Evolutionary conservation across 2,329 filamentous ascomycete genomes (phyloP).

Genomic region (Epichloe sp.): DNA sequence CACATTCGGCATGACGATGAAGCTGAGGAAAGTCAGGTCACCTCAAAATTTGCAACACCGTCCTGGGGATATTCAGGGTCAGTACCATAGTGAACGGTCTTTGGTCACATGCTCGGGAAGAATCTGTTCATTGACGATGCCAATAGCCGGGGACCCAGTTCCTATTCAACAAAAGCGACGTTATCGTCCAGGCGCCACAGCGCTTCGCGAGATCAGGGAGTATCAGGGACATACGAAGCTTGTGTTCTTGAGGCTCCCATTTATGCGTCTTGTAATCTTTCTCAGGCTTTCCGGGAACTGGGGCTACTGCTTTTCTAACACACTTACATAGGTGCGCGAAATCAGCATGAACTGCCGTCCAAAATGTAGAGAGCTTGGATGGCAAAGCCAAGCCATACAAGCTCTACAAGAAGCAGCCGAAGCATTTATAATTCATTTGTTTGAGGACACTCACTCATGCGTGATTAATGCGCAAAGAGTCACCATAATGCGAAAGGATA

Average conservation of each 20-base stretch:
- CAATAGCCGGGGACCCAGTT: slow-evolving; percentile 57
- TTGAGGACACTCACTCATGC: slow-evolving; percentile 73
- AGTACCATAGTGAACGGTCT: not conserved
- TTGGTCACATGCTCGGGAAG: too few species aligned
- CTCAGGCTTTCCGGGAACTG: not conserved
- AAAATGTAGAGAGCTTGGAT: slow-evolving; percentile 60
- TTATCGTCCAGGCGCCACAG: slow-evolving; percentile 69
- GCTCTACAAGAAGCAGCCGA: slow-evolving; percentile 93
- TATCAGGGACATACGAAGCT: slow-evolving; percentile 88
- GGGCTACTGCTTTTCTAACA: too few species aligned
- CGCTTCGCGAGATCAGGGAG: slow-evolving; percentile 79
- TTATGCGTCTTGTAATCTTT: slow-evolving; percentile 54
- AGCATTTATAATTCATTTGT: slow-evolving; percentile 90
- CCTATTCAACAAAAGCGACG: slow-evolving; percentile 48
- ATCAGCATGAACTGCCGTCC: slow-evolving; percentile 55
- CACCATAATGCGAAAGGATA: slow-evolving; percentile 97
- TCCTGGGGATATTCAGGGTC: slow-evolving; percentile 30
- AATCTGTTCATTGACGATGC: slow-evolving; percentile 10
- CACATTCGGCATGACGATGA: not conserved
- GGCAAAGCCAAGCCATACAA: slow-evolving; percentile 91
- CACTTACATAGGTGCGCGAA: slow-evolving; percentile 36
- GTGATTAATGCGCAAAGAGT: slow-evolving; percentile 94
- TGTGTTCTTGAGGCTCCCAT: slow-evolving; percentile 67
- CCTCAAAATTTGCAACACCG: slow-evolving; percentile 9
- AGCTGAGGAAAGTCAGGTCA: not conserved